Percentiles rank a stretch among this genome's conserved stretches.
These are phyloP conservation scores for Candida parachauliodes DNA, from an alignment of 805 yeast species.

Conservation along the genomic window DNA sequence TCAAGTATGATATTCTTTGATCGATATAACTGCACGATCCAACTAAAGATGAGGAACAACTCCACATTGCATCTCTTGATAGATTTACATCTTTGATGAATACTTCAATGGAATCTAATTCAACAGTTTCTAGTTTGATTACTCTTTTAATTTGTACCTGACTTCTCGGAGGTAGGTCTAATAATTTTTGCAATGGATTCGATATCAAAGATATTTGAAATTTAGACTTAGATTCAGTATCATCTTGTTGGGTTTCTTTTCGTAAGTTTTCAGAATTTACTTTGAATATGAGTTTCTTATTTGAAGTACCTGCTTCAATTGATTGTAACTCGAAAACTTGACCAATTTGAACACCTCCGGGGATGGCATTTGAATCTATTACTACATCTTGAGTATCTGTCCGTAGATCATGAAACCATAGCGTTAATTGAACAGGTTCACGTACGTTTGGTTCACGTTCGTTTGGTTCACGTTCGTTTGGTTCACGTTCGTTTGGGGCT, in stretches of 20 bases:
- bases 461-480: not conserved
- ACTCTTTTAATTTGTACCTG: constrained; percentile 53
- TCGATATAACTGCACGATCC: constrained; percentile 64
- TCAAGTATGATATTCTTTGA: constrained; percentile 62
- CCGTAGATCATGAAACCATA: constrained; percentile 70
- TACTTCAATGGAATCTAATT: constrained; percentile 79
- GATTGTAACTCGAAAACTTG: constrained; percentile 69
- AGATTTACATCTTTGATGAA: constrained; percentile 75
- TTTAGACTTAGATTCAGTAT: constrained; percentile 17
- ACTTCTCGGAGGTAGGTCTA: constrained; percentile 68
- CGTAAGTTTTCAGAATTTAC: constrained; percentile 16
- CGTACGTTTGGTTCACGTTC: not conserved
- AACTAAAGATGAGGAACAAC: constrained; percentile 57
- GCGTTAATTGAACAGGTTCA: constrained; percentile 38
- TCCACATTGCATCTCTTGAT: constrained; percentile 93
- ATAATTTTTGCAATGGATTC: constrained; percentile 53
- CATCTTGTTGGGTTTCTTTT: constrained; percentile 9
- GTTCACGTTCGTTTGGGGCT: not conserved
- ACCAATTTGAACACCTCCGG: constrained; percentile 69
- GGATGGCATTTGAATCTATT: constrained; percentile 55
- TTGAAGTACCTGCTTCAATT: constrained; percentile 22
- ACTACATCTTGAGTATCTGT: constrained; percentile 56
- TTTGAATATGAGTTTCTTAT: constrained; percentile 14
- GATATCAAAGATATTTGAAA: constrained; percentile 54
- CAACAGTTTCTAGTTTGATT: constrained; percentile 45